These are phyloP conservation scores for Aspergillus aculeatinus DNA, from an alignment of 2,329 filamentous ascomycete genomes.

Conservation along the genomic window DNA sequence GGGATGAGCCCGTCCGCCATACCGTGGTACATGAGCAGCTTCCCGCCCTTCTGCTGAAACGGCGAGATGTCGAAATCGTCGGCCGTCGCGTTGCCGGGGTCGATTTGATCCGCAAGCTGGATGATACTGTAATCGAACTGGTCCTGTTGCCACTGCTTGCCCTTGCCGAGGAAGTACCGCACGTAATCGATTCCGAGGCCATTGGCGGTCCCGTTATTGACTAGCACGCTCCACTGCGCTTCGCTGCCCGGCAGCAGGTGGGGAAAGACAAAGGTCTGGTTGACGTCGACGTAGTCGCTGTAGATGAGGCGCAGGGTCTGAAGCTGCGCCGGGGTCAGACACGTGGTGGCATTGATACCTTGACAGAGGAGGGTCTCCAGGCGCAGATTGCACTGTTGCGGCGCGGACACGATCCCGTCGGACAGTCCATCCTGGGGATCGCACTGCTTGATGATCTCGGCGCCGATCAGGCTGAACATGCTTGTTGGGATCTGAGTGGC, in stretches of 20 bases:
- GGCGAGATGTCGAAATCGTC: constrained; percentile 13
- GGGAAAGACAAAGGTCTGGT: background rate
- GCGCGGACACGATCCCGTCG: background rate
- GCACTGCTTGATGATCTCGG: background rate
- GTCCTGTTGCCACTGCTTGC: background rate
- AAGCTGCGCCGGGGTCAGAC: background rate
- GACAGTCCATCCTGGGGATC: constrained; percentile 1
- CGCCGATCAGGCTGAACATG: background rate
- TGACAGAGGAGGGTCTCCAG: background rate
- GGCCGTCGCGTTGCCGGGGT: constrained; percentile 14
- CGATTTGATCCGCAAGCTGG: constrained; percentile 21
- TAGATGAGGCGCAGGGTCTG: background rate
- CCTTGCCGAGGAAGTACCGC: background rate
- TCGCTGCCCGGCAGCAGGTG: background rate
- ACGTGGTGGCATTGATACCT: background rate
- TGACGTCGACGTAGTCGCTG: background rate
- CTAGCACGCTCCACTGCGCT: background rate
- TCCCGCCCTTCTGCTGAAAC: constrained; percentile 13
- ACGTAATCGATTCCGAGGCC: background rate
- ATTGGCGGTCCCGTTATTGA: background rate
- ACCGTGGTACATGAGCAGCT: constrained; percentile 20
- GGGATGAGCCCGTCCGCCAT: constrained; percentile 11
- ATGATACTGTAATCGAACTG: constrained; percentile 26
- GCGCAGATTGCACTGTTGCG: background rate
- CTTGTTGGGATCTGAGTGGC: background rate